A percentile compares a stretch with the other conserved stretches of the same genome.
These are phyloP conservation scores for Mycena pura DNA, from an alignment of 768 basidiomycete species.

Conservation along the genomic window DNA sequence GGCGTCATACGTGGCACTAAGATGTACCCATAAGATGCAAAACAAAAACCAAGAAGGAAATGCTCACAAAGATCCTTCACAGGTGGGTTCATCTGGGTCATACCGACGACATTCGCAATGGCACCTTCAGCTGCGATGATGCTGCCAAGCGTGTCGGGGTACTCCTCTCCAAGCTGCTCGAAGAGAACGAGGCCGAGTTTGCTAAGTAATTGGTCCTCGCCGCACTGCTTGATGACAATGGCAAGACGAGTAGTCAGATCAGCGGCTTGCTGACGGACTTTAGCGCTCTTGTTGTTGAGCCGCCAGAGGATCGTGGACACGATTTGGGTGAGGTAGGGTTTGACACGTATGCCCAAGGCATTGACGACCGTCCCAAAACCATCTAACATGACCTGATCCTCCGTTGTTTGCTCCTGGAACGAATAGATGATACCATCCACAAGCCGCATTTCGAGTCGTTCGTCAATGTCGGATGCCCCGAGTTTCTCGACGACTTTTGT, in stretches of 20 bases:
- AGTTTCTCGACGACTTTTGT: constrained; percentile 93
- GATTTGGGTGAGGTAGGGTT: constrained; percentile 98
- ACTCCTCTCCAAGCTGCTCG: constrained; percentile 99
- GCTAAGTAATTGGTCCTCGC: constrained; percentile 93
- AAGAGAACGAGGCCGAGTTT: constrained; percentile 97
- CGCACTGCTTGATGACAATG: constrained; percentile 98
- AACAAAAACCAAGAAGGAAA: constrained; percentile 1
- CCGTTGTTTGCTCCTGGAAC: constrained; percentile 99
- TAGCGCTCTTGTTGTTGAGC: constrained; percentile 98
- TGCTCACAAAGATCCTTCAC: constrained; percentile 97
- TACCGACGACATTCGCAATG: constrained; percentile 99
- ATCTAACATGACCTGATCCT: constrained; percentile 99
- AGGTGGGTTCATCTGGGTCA: constrained; percentile 99
- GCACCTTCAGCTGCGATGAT: constrained; percentile 99
- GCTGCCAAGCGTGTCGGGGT: constrained; percentile 98
- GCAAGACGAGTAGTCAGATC: constrained; percentile 96
- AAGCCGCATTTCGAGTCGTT: constrained; percentile 90
- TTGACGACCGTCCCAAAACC: constrained; percentile 98
- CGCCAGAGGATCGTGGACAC: constrained; percentile 99
- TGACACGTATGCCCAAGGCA: constrained; percentile 94
- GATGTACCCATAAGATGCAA: constrained; percentile 12
- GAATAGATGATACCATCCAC: constrained; percentile 99
- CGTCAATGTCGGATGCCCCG: constrained; percentile 97
- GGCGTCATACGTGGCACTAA: constrained; percentile 99
- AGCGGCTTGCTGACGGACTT: constrained; percentile 99